Evolutionary conservation across 2,329 filamentous ascomycete genomes (phyloP).

Genomic region (Acephala macrosclerotiorum): DNA sequence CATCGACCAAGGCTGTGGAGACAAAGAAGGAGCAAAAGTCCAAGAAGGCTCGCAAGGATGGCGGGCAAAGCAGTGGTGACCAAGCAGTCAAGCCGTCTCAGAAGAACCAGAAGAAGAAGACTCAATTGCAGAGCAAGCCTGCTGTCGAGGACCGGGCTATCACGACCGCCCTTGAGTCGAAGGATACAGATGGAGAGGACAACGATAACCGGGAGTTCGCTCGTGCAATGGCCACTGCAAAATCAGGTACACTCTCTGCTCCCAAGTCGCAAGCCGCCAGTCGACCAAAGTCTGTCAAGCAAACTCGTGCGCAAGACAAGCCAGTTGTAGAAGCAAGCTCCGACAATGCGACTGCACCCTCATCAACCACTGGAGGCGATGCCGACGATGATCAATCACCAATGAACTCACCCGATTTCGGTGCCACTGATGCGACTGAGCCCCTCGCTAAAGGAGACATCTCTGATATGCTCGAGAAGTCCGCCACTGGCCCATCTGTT

Average conservation of each 20-base stretch:
- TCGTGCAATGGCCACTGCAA: conserved; percentile 72
- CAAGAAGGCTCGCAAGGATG: conserved; percentile 39
- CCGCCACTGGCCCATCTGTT: conserved; percentile 72
- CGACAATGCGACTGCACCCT: conserved; percentile 63
- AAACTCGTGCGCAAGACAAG: conserved; percentile 65
- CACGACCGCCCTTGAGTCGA: conserved; percentile 12
- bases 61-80: conserved; percentile 34
- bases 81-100: conserved; percentile 31
- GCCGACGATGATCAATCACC: conserved; percentile 84
- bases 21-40: conserved; percentile 37
- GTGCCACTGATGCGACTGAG: conserved; percentile 54
- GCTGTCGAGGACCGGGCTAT: conserved; percentile 21
- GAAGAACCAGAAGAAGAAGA: conserved; percentile 38
- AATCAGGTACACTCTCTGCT: conserved; percentile 66
- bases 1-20: conserved; percentile 33
- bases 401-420: conserved; percentile 68
- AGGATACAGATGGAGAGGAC: conserved; percentile 56
- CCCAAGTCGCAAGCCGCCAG: conserved; percentile 59
- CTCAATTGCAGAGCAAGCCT: conserved; percentile 19
- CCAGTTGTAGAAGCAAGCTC: conserved; percentile 47
- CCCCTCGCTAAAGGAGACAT: conserved; percentile 64
- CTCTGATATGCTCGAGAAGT: conserved; percentile 89
- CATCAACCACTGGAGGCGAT: conserved; percentile 76
- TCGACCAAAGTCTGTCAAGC: conserved; percentile 69
- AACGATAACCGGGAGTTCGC: conserved; percentile 80